Percentiles rank a stretch among this genome's conserved stretches.
Evolutionary conservation across 176 grass and related monocot species (phyloP).

Genomic region (Oryza coarctata): DNA sequence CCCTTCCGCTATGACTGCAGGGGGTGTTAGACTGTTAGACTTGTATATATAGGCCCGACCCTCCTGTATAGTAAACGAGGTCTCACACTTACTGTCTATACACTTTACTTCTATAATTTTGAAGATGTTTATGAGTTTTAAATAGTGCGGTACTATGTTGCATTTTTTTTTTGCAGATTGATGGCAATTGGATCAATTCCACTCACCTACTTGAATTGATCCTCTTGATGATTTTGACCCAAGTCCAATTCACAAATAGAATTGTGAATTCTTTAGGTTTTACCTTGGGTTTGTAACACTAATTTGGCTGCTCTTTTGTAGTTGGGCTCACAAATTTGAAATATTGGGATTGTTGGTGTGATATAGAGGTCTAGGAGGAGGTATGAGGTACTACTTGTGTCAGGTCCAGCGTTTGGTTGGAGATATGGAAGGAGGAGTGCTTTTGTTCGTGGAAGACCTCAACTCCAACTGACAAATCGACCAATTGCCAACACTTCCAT

Average conservation of each 20-base stretch:
- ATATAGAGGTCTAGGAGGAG: conserved; percentile 59
- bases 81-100: too few relatives aligned
- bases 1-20: too few relatives aligned
- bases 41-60: too few relatives aligned
- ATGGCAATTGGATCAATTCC: conserved; percentile 42
- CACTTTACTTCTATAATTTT: too few relatives aligned
- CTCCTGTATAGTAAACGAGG: too few relatives aligned
- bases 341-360: conserved; percentile 33
- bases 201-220: conserved; percentile 50
- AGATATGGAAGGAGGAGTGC: conserved; percentile 67
- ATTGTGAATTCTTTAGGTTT: conserved; percentile 33
- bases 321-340: conserved; percentile 44
- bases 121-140: neutral
- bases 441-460: conserved; percentile 76
- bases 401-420: conserved; percentile 65
- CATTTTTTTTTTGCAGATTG: conserved; percentile 36
- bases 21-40: too few relatives aligned
- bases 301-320: conserved; percentile 40
- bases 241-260: conserved; percentile 34
- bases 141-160: neutral
- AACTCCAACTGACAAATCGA: conserved; percentile 69
- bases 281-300: conserved; percentile 27
- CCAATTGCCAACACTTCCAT: conserved; percentile 18
- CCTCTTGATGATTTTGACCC: conserved; percentile 23
- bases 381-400: conserved; percentile 71